Percentiles rank a stretch among this genome's conserved stretches.
Evolutionary conservation across 257 asterid species (phyloP).

Genomic region (Gentiana dahurica): DNA sequence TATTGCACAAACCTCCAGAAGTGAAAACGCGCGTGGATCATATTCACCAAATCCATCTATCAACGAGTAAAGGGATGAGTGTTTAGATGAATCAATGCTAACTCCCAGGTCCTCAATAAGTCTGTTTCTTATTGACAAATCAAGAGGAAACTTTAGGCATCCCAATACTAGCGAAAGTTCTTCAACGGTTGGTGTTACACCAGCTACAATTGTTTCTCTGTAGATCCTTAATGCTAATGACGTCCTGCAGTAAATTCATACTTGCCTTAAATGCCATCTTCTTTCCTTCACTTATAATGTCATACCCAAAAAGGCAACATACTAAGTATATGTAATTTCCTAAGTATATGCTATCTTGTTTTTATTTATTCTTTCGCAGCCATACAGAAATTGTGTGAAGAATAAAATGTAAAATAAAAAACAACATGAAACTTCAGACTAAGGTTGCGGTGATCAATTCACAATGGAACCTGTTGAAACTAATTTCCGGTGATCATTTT

Average conservation of each 20-base stretch:
- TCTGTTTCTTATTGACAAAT: slow-evolving; percentile 51
- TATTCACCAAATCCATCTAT: slow-evolving; percentile 95
- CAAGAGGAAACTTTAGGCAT: slow-evolving; percentile 79
- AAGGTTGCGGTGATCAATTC: too few species aligned
- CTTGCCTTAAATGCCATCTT: slow-evolving; percentile 10
- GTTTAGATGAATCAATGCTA: slow-evolving; percentile 32
- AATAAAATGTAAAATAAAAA: too few species aligned
- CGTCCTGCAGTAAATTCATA: slow-evolving; percentile 63
- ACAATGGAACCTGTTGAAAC: too few species aligned
- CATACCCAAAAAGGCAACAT: not conserved
- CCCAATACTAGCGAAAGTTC: slow-evolving; percentile 84
- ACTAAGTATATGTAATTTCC: too few species aligned
- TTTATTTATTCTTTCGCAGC: too few species aligned
- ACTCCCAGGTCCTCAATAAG: slow-evolving; percentile 70
- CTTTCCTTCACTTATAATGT: slow-evolving; percentile 1
- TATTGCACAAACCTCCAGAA: slow-evolving; percentile 59
- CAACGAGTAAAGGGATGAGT: slow-evolving; percentile 48
- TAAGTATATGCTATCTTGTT: too few species aligned
- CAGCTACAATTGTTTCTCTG: slow-evolving; percentile 70
- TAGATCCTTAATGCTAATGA: slow-evolving; percentile 80
- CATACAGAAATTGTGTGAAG: too few species aligned
- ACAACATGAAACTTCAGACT: too few species aligned
- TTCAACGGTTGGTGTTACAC: slow-evolving; percentile 58
- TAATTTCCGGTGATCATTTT: too few species aligned
- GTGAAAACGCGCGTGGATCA: slow-evolving; percentile 89